Evolutionary conservation across 805 yeast species (phyloP).

Genomic region (Lachancea mirantina): DNA sequence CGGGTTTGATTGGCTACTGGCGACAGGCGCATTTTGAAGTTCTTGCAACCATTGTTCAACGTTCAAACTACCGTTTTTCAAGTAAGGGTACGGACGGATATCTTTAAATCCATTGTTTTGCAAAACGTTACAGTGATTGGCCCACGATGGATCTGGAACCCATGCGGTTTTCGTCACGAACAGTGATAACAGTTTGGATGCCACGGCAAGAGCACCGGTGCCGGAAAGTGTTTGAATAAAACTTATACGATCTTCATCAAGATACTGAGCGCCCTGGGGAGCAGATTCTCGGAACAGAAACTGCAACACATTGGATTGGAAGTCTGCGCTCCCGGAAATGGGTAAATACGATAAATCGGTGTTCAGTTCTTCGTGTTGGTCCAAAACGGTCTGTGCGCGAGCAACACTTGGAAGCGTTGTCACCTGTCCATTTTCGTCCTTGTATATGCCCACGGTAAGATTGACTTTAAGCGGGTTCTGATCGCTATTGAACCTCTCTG

Average conservation of each 20-base stretch:
- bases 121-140: constrained; percentile 81
- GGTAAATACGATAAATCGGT: constrained; percentile 49
- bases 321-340: constrained; percentile 70
- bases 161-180: constrained; percentile 41
- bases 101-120: constrained; percentile 56
- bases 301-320: constrained; percentile 57
- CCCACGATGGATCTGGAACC: constrained; percentile 90
- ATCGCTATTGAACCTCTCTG: constrained; percentile 68
- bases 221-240: constrained; percentile 89
- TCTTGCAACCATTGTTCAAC: constrained; percentile 57
- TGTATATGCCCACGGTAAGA: constrained; percentile 60
- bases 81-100: constrained; percentile 61
- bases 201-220: constrained; percentile 86
- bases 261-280: constrained; percentile 45
- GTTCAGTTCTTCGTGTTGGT: constrained; percentile 50
- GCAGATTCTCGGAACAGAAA: constrained; percentile 64
- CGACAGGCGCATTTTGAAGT: constrained; percentile 46
- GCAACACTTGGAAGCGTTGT: constrained; percentile 28
- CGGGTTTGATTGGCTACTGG: constrained; percentile 36
- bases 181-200: constrained; percentile 67
- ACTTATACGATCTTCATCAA: constrained; percentile 59
- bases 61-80: constrained; percentile 63
- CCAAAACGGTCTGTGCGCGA: constrained; percentile 26
- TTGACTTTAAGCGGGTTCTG: constrained; percentile 48
- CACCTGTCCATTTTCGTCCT: constrained; percentile 67